phyloP scores from a whole-genome alignment of 768 basidiomycete species.

The Lactifluus volemus region DNA sequence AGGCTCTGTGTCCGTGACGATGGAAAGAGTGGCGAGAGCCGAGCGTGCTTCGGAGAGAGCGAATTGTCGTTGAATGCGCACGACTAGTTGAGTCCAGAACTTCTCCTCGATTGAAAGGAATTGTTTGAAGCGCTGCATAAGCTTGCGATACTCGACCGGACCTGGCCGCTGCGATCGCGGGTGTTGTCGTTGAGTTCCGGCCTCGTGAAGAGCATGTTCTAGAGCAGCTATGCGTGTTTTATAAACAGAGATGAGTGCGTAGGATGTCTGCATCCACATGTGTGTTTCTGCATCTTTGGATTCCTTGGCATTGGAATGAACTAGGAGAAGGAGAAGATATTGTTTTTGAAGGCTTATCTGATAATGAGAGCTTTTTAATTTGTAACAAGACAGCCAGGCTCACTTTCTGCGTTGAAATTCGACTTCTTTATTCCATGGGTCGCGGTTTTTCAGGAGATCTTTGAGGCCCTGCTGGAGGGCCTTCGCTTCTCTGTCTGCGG shows the following conservation, averaged over 20 bases:
- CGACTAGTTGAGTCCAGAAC: conserved; percentile 79
- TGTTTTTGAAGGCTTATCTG: conserved; percentile 53
- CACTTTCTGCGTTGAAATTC: conserved; percentile 84
- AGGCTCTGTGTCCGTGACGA: conserved; percentile 34
- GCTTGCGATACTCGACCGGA: conserved; percentile 76
- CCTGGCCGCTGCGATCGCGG: conserved; percentile 40
- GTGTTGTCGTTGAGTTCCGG: conserved; percentile 27
- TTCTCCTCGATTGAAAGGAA: conserved; percentile 87
- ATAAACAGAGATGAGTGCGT: conserved; percentile 75
- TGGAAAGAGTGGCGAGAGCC: conserved; percentile 48
- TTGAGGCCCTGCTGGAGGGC: conserved; percentile 65
- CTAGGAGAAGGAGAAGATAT: conserved; percentile 59
- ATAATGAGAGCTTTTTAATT: conserved; percentile 16
- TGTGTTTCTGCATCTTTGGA: conserved; percentile 74
- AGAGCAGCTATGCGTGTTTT: conserved; percentile 64
- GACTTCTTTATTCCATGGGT: conserved; percentile 79
- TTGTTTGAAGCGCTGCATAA: conserved; percentile 80
- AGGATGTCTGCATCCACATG: conserved; percentile 90
- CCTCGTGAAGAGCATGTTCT: conserved; percentile 32
- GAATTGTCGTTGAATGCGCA: conserved; percentile 66
- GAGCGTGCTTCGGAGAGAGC: conserved; percentile 55
- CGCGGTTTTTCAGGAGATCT: conserved; percentile 60
- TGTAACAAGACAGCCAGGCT: conserved; percentile 26
- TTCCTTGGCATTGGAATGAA: conserved; percentile 61
- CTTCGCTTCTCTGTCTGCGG: conserved; percentile 61